Percentiles rank a stretch among this genome's conserved stretches.
Evolutionary conservation across 768 basidiomycete genomes (phyloP).

Genomic region (Psilocybe tampanensis): DNA sequence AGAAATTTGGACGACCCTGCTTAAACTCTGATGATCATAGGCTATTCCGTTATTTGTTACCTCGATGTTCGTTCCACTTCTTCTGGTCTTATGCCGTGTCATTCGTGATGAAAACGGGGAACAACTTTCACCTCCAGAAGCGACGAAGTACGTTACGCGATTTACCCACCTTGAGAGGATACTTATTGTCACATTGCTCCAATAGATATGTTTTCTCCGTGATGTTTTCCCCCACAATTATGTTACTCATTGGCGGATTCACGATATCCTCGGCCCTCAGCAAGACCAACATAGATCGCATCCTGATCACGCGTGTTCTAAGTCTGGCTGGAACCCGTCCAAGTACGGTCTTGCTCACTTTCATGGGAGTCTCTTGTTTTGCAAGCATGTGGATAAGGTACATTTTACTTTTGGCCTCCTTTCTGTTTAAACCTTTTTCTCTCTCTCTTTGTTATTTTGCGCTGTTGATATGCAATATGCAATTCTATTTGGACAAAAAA

Average conservation of each 20-base stretch:
- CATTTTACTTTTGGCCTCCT: slow-evolving; percentile 8
- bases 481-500: not conserved
- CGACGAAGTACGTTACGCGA: slow-evolving; percentile 63
- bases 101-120: slow-evolving; percentile 63
- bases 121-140: slow-evolving; percentile 60
- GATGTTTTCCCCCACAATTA: slow-evolving; percentile 98
- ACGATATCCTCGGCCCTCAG: slow-evolving; percentile 95
- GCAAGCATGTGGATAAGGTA: slow-evolving; percentile 99
- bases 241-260: slow-evolving; percentile 97
- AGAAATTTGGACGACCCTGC: not conserved
- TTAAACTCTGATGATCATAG: slow-evolving; percentile 40
- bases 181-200: slow-evolving; percentile 11
- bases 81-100: slow-evolving; percentile 85
- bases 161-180: slow-evolving; percentile 26
- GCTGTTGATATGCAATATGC: no score
- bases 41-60: slow-evolving; percentile 99
- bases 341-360: slow-evolving; percentile 83
- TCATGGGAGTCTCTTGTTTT: slow-evolving; percentile 97
- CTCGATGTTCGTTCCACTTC: slow-evolving; percentile 83
- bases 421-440: no score
- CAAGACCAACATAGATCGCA: slow-evolving; percentile 93
- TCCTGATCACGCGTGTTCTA: slow-evolving; percentile 88
- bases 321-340: slow-evolving; percentile 90
- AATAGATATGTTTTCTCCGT: slow-evolving; percentile 85
- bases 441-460: no score